These are phyloP conservation scores for Botrytis tulipae DNA, from an alignment of 2,329 filamentous ascomycete genomes.

Conservation along the genomic window DNA sequence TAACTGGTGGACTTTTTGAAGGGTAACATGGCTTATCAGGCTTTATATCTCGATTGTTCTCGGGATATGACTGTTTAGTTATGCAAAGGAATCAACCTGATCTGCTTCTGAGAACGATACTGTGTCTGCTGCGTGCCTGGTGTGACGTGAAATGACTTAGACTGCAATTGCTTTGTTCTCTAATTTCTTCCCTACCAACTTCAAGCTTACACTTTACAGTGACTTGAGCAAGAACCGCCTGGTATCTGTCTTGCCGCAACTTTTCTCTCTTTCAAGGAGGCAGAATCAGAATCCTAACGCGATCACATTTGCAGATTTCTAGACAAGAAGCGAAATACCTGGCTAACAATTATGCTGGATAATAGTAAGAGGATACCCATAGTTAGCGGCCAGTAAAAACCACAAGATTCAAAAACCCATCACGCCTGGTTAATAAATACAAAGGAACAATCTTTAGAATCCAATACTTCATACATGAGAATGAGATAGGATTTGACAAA, in stretches of 20 bases:
- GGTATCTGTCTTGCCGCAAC: too few species aligned
- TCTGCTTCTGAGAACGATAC: background rate
- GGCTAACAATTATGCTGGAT: too few species aligned
- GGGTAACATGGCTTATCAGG: background rate
- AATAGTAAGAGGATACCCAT: too few species aligned
- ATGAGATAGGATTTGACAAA: background rate
- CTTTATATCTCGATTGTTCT: background rate
- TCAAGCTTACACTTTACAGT: background rate
- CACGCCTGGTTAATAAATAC: background rate
- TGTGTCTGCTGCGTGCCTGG: background rate
- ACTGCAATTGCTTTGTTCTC: background rate
- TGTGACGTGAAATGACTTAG: background rate
- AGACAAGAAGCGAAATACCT: too few species aligned
- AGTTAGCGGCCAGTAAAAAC: too few species aligned
- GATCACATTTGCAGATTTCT: too few species aligned
- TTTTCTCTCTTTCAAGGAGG: too few species aligned
- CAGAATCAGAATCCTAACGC: too few species aligned
- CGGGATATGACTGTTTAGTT: background rate
- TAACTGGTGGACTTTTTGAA: too few species aligned
- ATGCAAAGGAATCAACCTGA: too few species aligned
- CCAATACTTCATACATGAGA: background rate
- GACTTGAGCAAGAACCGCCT: too few species aligned
- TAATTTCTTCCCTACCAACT: background rate
- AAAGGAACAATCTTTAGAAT: background rate
- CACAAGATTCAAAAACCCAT: too few species aligned